Percentiles rank a stretch among this genome's conserved stretches.
Conservation (phyloP, 2,329 filamentous ascomycete species). For the Clarireedia hainanense region DNA sequence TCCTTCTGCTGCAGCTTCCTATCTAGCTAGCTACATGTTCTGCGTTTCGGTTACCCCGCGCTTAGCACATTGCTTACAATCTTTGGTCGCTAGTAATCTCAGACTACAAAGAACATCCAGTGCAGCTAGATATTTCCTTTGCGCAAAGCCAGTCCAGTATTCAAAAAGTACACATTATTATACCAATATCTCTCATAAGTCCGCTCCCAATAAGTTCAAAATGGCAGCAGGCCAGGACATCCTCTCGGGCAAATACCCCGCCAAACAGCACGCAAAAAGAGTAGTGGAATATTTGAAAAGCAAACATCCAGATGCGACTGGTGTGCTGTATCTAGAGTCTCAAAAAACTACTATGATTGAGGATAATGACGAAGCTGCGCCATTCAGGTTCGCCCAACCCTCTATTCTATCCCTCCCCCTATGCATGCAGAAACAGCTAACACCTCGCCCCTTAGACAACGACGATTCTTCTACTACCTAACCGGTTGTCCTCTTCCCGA, state of each 20-base stretch:
- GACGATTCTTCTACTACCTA: conserved; percentile 90
- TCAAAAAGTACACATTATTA: neutral
- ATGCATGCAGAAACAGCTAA: conserved; percentile 1
- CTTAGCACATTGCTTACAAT: neutral
- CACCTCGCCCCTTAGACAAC: conserved; percentile 50
- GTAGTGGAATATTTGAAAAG: conserved; percentile 72
- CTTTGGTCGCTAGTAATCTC: neutral
- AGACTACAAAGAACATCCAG: neutral
- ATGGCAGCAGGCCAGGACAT: conserved; percentile 26
- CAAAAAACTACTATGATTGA: conserved; percentile 75
- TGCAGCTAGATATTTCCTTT: neutral
- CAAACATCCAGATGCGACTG: conserved; percentile 56
- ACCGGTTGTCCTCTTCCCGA: conserved; percentile 78
- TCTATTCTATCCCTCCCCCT: neutral
- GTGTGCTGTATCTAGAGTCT: conserved; percentile 82
- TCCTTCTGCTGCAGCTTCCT: too few species aligned
- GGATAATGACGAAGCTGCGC: conserved; percentile 78
- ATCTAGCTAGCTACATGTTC: too few species aligned
- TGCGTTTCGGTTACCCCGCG: too few species aligned
- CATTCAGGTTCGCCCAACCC: conserved; percentile 55
- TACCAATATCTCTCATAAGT: neutral
- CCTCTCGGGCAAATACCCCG: conserved; percentile 63
- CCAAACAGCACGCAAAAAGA: conserved; percentile 75
- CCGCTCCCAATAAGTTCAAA: neutral
- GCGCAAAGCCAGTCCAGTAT: neutral